Conservation (phyloP, 164 flowering plant genomes). For the Macadamia integrifolia region DNA sequence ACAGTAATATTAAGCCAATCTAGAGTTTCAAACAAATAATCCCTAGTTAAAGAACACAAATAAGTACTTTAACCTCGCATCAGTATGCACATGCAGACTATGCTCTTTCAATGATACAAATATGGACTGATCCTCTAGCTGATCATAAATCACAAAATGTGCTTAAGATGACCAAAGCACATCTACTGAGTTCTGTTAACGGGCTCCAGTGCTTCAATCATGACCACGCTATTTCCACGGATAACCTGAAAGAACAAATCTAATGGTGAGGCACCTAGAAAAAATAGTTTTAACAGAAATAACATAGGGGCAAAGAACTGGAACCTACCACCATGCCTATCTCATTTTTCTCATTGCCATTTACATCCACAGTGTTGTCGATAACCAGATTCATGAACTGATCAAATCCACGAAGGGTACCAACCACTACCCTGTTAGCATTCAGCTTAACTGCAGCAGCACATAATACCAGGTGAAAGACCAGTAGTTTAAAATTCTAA, state of each 20-base stretch:
- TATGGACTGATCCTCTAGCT: no score
- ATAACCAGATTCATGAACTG: constrained; percentile 81
- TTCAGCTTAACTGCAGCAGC: constrained; percentile 55
- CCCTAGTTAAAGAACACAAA: no score
- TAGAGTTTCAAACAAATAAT: no score
- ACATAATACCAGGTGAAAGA: constrained; percentile 3
- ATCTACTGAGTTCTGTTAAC: constrained; percentile 11
- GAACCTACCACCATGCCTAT: constrained; percentile 80
- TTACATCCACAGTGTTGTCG: constrained; percentile 63
- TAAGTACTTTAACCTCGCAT: no score
- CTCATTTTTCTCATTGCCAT: constrained; percentile 62
- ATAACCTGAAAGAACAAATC: constrained; percentile 12
- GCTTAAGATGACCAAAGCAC: neutral
- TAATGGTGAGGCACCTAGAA: neutral
- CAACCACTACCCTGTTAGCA: constrained; percentile 66
- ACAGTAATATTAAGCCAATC: no score
- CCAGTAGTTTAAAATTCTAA: neutral
- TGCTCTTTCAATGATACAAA: no score
- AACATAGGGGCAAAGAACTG: neutral
- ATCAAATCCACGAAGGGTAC: constrained; percentile 76
- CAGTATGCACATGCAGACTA: no score
- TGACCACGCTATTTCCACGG: constrained; percentile 22
- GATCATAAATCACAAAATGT: no score
- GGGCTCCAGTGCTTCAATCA: constrained; percentile 21
- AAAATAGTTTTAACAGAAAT: neutral